Conservation (phyloP, 306 rosid species). For the Psophocarpus tetragonolobus region DNA sequence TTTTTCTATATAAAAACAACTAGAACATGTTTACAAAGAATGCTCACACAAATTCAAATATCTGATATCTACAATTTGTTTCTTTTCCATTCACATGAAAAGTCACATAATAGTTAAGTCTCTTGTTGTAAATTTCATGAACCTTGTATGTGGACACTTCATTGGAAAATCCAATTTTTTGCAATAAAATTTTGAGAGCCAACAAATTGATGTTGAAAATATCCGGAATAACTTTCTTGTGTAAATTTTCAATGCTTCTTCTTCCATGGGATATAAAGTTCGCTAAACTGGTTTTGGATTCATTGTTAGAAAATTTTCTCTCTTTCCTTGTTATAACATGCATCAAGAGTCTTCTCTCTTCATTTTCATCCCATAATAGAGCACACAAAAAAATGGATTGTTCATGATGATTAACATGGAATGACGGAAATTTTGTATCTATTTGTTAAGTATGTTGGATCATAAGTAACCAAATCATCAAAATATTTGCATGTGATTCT, state of each 20-base stretch:
- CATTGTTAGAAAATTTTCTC: neutral
- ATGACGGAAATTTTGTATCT: neutral
- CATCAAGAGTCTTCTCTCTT: neutral
- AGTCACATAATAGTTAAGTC: too few relatives aligned
- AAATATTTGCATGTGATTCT: neutral
- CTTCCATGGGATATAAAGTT: too few relatives aligned
- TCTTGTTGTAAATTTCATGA: neutral
- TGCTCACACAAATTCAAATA: neutral
- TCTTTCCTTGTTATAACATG: neutral
- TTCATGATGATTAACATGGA: conserved; percentile 1
- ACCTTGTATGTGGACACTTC: too few relatives aligned
- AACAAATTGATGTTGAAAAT: too few relatives aligned
- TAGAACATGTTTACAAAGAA: neutral
- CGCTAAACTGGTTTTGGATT: neutral
- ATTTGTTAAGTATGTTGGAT: neutral
- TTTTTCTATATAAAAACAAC: too few relatives aligned
- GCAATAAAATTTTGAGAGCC: too few relatives aligned
- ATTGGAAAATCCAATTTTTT: too few relatives aligned
- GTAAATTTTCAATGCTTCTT: too few relatives aligned
- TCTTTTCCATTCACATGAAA: neutral
- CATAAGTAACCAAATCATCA: neutral
- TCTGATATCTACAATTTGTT: neutral
- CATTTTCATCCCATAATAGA: neutral
- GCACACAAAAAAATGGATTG: neutral
- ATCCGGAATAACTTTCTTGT: too few relatives aligned